Evolutionary conservation across 2,329 filamentous ascomycete genomes (phyloP), one percentile per base, ranked within the genome.

Genomic region (Colletotrichum musae): DNA sequence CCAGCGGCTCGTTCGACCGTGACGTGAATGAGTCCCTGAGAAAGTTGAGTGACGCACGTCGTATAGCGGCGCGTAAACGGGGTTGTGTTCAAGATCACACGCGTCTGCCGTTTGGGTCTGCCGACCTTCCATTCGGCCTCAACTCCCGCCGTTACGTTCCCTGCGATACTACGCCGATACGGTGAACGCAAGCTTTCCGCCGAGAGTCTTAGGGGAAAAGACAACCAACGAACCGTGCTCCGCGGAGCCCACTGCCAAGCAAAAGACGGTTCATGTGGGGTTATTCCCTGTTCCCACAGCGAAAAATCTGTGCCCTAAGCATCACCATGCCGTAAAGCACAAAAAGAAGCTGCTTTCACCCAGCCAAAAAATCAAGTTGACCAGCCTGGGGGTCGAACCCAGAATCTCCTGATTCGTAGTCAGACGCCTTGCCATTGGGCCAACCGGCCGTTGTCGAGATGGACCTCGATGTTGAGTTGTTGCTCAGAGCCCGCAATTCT

Each of bases 361-460:
- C 18, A n/a, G 18, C 50, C 7, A 60, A 66, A 66, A 66, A 48
- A 15, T 48, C 1, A 52, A 10, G 0, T 16, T 70, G 67, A 70
- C 67, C 67, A 70, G 67, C 67, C 67, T 70, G 67, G 67, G 67
- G 67, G 67, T 70, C 62, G 62, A 70, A 70, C 67, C 67, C 67
- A 70, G 67, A 70, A 70, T 70, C 67, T 70, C 62, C 67, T 70
- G 62, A 70, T 70, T 21, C 78, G 79, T 81, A 81, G 80, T 82
- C 79, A 81, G 78, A 81, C 80, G 80, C 79, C 79, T 80, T 82
- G 79, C 75, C 79, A 81, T 79, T 79, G 77, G 77, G 76, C 77
- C 77, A 81, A 70, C 67, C 67, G 67, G 67, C 67, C 67, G n/a
- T 28, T 32, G 21, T 61, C 51, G 36, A 32, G 5, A 24, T 21